phyloP scores from a whole-genome alignment of 345 rosid species.

The Limnanthes douglasii region DNA sequence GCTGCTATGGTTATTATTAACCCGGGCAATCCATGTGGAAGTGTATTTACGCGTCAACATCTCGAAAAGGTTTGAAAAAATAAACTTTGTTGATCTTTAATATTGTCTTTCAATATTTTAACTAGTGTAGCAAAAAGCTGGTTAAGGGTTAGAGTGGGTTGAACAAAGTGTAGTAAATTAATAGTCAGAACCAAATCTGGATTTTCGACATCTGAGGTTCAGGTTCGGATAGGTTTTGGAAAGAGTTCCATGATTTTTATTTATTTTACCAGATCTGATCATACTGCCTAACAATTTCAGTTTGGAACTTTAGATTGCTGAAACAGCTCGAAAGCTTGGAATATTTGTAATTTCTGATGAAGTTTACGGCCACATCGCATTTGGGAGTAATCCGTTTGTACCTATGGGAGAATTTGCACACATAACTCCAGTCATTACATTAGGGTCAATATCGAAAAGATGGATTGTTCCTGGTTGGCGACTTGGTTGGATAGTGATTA shows the following conservation, averaged over 20 bases:
- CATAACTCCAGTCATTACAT: slow-evolving; percentile 26
- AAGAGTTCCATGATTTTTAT: too few relatives aligned
- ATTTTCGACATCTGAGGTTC: too few relatives aligned
- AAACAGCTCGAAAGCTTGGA: slow-evolving; percentile 35
- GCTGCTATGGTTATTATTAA: slow-evolving; percentile 14
- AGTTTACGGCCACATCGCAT: slow-evolving; percentile 22
- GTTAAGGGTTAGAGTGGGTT: too few relatives aligned
- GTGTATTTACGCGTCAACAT: slow-evolving; percentile 26
- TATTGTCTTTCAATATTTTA: neutral
- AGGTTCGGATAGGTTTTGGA: too few relatives aligned
- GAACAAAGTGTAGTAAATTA: too few relatives aligned
- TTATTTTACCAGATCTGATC: too few relatives aligned
- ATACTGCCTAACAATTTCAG: too few relatives aligned
- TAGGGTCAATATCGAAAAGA: slow-evolving; percentile 41
- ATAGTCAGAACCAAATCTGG: too few relatives aligned
- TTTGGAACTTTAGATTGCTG: slow-evolving; percentile 22
- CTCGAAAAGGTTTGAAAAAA: slow-evolving; percentile 25
- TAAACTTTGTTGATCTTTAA: too few relatives aligned
- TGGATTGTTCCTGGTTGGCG: slow-evolving; percentile 52
- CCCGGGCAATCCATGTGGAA: slow-evolving; percentile 47
- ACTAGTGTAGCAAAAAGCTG: too few relatives aligned
- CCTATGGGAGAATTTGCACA: slow-evolving; percentile 35
- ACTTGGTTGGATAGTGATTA: slow-evolving; percentile 32
- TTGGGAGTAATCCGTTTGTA: slow-evolving; percentile 32
- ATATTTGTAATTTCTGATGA: slow-evolving; percentile 40